Base-by-base conservation (phyloP, 257 asterid genomes). In the Solanum pimpinellifolium region DNA sequence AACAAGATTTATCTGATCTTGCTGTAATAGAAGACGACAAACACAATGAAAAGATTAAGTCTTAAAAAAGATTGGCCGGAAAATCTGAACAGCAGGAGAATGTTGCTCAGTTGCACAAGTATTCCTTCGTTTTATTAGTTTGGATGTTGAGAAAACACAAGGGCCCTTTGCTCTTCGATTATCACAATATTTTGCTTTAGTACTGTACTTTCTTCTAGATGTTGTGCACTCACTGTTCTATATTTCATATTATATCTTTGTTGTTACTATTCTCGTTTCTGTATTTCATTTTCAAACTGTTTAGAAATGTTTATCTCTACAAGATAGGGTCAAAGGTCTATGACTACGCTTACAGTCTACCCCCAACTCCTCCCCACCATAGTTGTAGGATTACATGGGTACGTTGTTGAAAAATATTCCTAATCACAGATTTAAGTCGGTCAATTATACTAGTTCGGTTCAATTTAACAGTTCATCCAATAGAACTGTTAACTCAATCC, bases 1-100 rank as follows among this genome's bases (percentile, higher is more conserved):
- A 52, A 52, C 86, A 89, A 74, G 87, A 90, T 88, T 77, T 84
- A 66, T 91, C 94, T 89, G 83, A 87, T 59, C 86, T 86, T 83
- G 69, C 92, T 87, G 87, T 37, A 74, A 59, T 49, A 86, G 13
- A 37, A 29, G 70, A 70, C 4, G 68, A 47, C 49, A 85, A 18
- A 85, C 68, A 69, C 35, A 46, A 31, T 1, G 5, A 47, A 49
- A 16, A 23, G 15, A 76, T 42, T 49, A 25, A 29, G n/a, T 9
- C 23, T 29, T 10, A 3, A 18, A 29, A 29, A 81, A 31, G 44
- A 11, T 10, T 8, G 21, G 3, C 35, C 0, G 70, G 29, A 31
- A 81, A 52, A 20, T 77, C 29, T 7, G 39, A 46, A 78, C 20
- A 9, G 66, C 18, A 47, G 66, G 84, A 46, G 65, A 2, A 78